Evolutionary conservation across 2,329 filamentous ascomycete genomes (phyloP).

Genomic region (Colletotrichum lentis): DNA sequence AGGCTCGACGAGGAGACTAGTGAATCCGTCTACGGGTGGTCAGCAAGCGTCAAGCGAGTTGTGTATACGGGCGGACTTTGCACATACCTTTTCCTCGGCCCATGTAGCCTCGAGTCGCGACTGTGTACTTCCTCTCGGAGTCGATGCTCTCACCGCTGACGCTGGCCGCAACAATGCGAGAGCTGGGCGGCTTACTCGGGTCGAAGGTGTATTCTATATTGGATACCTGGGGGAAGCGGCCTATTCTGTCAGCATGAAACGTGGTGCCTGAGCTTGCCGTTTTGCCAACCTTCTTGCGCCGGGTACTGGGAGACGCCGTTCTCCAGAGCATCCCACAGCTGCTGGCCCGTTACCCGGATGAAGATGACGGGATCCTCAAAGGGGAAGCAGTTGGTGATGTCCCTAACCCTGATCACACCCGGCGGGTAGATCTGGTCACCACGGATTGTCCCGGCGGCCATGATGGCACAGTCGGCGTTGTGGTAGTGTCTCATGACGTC

Average conservation of each 20-base stretch:
- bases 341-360: constrained; percentile 73
- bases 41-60: background rate
- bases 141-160: constrained; percentile 71
- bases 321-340: constrained; percentile 81
- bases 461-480: constrained; percentile 79
- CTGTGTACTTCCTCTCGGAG: constrained; percentile 69
- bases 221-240: constrained; percentile 84
- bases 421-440: constrained; percentile 90
- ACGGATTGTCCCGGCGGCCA: constrained; percentile 85
- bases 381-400: constrained; percentile 88
- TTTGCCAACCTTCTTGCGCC: constrained; percentile 72
- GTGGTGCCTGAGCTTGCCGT: background rate
- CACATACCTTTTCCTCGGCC: constrained; percentile 74
- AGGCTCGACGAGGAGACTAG: constrained; percentile 75
- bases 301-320: constrained; percentile 84
- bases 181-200: constrained; percentile 64
- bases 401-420: constrained; percentile 78
- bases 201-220: constrained; percentile 82
- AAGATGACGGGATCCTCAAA: constrained; percentile 92
- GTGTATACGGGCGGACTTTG: background rate
- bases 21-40: constrained; percentile 71
- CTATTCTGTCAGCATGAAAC: constrained; percentile 38
- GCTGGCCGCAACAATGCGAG: constrained; percentile 68
- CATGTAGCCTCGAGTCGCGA: constrained; percentile 90
- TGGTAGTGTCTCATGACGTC: constrained; percentile 91